Base-by-base conservation (phyloP, 108 stramenopile genomes). In the Fragilariopsis cylindrus region DNA sequence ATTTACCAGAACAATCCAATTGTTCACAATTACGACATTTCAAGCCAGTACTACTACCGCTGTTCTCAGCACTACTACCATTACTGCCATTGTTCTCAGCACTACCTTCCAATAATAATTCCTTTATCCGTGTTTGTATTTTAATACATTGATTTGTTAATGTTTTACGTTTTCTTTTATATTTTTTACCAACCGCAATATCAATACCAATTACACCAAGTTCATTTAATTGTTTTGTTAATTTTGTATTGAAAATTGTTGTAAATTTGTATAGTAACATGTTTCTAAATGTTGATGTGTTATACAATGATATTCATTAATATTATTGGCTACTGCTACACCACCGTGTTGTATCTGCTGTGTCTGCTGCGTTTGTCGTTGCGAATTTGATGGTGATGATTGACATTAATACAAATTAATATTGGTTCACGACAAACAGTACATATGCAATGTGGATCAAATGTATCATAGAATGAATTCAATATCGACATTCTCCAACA, bases 361-460 rank as follows among this genome's bases (percentile, higher is more conserved):
- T n/a, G n/a, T n/a, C n/a, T n/a, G n/a, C n/a, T n/a, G n/a, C n/a
- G n/a, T n/a, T n/a, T n/a, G n/a, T n/a, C n/a, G n/a, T n/a, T n/a
- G n/a, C n/a, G n/a, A n/a, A n/a, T n/a, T n/a, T n/a, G n/a, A n/a
- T n/a, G n/a, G n/a, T n/a, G n/a, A n/a, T n/a, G n/a, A n/a, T 2
- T 52, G 67, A 66, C 91, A 92, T 43, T 3, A 0, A 47, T 5
- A 71, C 94, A 95, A n/a, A 91, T 80, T 69, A 95, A 72, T 4
- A 79, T 75, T 0, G 87, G 90, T 71, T 95, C 94, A 21, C 90
- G 83, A 71, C 95, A 96, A 11, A 92, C 91, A n/a, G 95, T 90
- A 72, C 95, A 96, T 18, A 92, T 81, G 70, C 83, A 82, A 50
- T 84, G 72, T 7, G 94, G 84, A 40, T 74, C 82, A 76, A 93